Evolutionary conservation across 2,329 filamentous ascomycete genomes (phyloP), one percentile per base, ranked within the genome.

Genomic region (Zalaria sp.): DNA sequence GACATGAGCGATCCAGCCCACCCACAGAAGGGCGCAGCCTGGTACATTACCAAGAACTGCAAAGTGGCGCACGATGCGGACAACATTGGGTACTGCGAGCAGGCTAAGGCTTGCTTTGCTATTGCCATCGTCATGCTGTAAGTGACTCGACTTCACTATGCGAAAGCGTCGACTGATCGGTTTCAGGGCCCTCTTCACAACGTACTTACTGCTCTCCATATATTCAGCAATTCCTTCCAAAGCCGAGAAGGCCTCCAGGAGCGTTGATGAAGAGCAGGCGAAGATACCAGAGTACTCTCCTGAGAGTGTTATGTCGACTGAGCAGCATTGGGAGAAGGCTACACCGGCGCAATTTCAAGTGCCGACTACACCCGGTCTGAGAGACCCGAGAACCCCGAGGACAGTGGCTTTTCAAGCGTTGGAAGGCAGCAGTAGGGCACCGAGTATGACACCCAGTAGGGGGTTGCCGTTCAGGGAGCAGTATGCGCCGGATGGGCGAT

Each of bases 41-140:
- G 83, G 83, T 88, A 87, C 58, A 75, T 88, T 51, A 72, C 73
- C 41, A 77, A 81, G 57, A 75, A 73, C 46, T 89, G 83, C 62
- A 66, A 61, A 41, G 68, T 80, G 32, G 77, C 79, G 2, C 38
- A 45, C 27, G 35, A 43, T 28, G 40, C 27, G 25, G 47, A 40
- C 26, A 70, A 72, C 27, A 62, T 69, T 42, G 54, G 59, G 5
- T 76, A 74, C 51, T 89, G 83, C 58, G 61, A 68, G 53, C 70
- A 83, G 57, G 81, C 83, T 5, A 81, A 85, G 57, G 73, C 69
- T 40, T 68, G 71, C 9, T 81, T 85, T 51, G 80, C 72, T 9
- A 67, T 75, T 18, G 77, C 77, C 1, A 60, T 79, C 9, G 66
- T 79, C 49, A 77, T 85, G 73, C 65, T 83, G 79, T 83, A 68